phyloP scores from a whole-genome alignment of 441 rosid genomes.

The Capsella rubella region DNA sequence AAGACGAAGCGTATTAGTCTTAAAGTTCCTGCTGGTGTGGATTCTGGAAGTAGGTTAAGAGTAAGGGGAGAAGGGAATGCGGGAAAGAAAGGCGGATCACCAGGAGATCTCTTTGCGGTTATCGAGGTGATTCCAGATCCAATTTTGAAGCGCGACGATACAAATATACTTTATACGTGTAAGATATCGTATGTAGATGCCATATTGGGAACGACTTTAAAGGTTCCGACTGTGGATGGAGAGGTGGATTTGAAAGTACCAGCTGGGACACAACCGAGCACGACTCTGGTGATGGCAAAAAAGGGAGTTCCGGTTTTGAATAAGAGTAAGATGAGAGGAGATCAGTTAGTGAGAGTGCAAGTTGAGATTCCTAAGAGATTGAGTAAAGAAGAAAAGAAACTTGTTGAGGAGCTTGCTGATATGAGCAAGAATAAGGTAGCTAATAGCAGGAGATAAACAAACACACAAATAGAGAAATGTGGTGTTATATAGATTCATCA shows the following conservation, averaged over 20 bases:
- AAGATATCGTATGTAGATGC: constrained; percentile 93
- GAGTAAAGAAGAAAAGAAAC: constrained; percentile 85
- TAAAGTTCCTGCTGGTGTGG: constrained; percentile 96
- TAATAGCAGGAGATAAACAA: constrained; percentile 64
- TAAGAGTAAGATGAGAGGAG: constrained; percentile 91
- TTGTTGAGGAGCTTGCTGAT: constrained; percentile 90
- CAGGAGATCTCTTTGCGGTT: constrained; percentile 89
- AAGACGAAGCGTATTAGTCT: constrained; percentile 88
- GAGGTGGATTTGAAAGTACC: constrained; percentile 94
- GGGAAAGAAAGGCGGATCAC: constrained; percentile 89
- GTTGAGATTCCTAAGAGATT: constrained; percentile 94
- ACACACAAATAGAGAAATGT: neutral
- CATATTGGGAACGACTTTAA: constrained; percentile 82
- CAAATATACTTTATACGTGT: constrained; percentile 82
- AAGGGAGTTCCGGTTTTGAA: constrained; percentile 91
- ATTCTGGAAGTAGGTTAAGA: constrained; percentile 91
- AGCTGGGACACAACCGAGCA: constrained; percentile 91
- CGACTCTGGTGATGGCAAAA: constrained; percentile 91
- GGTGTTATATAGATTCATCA: constrained; percentile 32
- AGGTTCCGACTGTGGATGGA: constrained; percentile 95
- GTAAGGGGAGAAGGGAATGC: constrained; percentile 95
- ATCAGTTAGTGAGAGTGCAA: constrained; percentile 94
- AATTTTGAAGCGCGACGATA: constrained; percentile 83
- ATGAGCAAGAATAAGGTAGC: constrained; percentile 88
- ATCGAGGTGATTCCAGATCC: constrained; percentile 90